These are phyloP conservation scores for Lachancea waltii DNA, from an alignment of 805 yeast genomes.

Conservation along the genomic window DNA sequence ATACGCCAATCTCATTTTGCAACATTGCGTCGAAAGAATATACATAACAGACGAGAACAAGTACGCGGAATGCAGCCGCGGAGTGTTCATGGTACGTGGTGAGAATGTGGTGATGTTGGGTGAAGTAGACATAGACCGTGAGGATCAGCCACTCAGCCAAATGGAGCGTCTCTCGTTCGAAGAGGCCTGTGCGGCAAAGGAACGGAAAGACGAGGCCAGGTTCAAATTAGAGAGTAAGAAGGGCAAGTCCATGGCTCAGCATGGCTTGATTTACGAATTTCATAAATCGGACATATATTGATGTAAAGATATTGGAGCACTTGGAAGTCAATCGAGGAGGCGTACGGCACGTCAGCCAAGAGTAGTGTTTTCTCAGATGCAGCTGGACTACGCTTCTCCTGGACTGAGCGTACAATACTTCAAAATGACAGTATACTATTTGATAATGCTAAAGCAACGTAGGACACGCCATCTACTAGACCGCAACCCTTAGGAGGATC, in stretches of 20 bases:
- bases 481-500: too few relatives aligned
- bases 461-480: too few relatives aligned
- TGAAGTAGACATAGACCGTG: constrained; percentile 82
- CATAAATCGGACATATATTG: constrained; percentile 49
- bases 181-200: constrained; percentile 47
- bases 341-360: neutral
- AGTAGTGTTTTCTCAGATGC: neutral
- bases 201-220: constrained; percentile 28
- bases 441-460: too few relatives aligned
- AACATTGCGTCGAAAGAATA: constrained; percentile 83
- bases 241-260: constrained; percentile 43
- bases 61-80: constrained; percentile 73
- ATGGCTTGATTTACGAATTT: constrained; percentile 54
- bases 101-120: constrained; percentile 94
- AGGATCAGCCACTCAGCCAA: constrained; percentile 58
- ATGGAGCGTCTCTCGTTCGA: constrained; percentile 55
- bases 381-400: too few relatives aligned
- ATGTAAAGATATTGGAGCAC: constrained; percentile 31
- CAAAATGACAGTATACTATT: too few relatives aligned
- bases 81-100: constrained; percentile 86
- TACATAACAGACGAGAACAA: constrained; percentile 48
- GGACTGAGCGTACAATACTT: too few relatives aligned
- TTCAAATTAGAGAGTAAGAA: constrained; percentile 39
- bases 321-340: neutral
- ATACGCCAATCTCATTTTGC: constrained; percentile 85